Conservation (phyloP, 257 asterid genomes). For the Penstemon newberryi region DNA sequence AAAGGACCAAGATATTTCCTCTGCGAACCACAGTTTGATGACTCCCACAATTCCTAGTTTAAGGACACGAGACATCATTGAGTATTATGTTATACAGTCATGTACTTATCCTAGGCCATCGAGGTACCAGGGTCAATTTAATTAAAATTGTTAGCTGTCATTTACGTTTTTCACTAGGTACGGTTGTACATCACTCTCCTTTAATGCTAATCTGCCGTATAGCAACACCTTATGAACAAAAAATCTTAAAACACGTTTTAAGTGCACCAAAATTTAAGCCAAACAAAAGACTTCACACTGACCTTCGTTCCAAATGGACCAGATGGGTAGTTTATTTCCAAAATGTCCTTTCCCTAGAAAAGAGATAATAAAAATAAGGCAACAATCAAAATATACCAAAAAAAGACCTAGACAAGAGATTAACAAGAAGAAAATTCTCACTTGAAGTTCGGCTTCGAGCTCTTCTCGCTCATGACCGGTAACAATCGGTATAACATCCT, state of each 20-base stretch:
- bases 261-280: not conserved
- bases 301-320: slow-evolving; percentile 99
- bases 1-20: too few relatives aligned
- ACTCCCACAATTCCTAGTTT: too few relatives aligned
- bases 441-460: slow-evolving; percentile 55
- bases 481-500: slow-evolving; percentile 59
- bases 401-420: not conserved
- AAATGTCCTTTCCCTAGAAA: slow-evolving; percentile 62
- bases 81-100: too few relatives aligned
- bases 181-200: not conserved
- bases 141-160: not conserved
- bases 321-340: slow-evolving; percentile 59
- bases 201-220: not conserved
- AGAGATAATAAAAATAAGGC: not conserved
- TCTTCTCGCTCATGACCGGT: slow-evolving; percentile 74
- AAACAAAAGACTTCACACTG: slow-evolving; percentile 25
- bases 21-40: too few relatives aligned
- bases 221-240: not conserved
- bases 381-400: not conserved
- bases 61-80: too few relatives aligned
- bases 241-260: not conserved
- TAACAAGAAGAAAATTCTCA: slow-evolving; percentile 21
- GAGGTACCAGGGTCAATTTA: not conserved
- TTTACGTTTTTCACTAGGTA: not conserved
- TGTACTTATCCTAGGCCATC: not conserved